phyloP scores from a whole-genome alignment of 805 yeast genomes.

The Candida manassasensis region DNA sequence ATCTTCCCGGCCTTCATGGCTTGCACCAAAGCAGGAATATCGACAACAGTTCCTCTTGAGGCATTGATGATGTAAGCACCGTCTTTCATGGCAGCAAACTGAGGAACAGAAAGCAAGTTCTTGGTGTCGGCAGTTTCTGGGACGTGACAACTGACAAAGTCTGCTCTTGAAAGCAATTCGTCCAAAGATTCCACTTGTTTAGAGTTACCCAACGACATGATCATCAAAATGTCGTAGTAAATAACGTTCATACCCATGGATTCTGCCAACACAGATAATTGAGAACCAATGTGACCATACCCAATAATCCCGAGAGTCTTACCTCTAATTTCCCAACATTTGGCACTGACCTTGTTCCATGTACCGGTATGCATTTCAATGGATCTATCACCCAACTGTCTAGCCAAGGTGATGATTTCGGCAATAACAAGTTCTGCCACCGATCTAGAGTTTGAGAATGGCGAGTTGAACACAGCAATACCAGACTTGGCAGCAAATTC shows the following conservation, averaged over 20 bases:
- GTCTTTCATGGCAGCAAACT: conserved; percentile 92
- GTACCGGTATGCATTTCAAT: conserved; percentile 93
- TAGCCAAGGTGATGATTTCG: conserved; percentile 87
- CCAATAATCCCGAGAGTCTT: conserved; percentile 96
- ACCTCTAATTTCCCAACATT: conserved; percentile 99
- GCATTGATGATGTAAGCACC: conserved; percentile 95
- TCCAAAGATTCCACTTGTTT: conserved; percentile 83
- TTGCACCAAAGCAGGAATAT: conserved; percentile 86
- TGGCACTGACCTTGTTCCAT: conserved; percentile 94
- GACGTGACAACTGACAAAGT: conserved; percentile 89
- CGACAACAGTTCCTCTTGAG: conserved; percentile 96
- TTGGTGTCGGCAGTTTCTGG: conserved; percentile 93
- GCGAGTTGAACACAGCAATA: conserved; percentile 96
- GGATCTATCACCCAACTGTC: conserved; percentile 96
- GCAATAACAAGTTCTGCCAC: conserved; percentile 97
- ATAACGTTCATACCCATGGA: conserved; percentile 96
- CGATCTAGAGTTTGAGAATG: conserved; percentile 96
- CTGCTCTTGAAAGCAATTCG: conserved; percentile 75
- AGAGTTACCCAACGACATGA: conserved; percentile 96
- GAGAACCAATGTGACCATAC: conserved; percentile 97
- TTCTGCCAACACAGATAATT: conserved; percentile 94
- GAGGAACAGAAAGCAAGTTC: conserved; percentile 83
- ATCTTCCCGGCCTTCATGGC: conserved; percentile 91
- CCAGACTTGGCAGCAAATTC: conserved; percentile 89
- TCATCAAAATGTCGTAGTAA: conserved; percentile 86